Conservation (phyloP, 192 early-diverging fungal genomes). For the Coemansia sp. region DNA sequence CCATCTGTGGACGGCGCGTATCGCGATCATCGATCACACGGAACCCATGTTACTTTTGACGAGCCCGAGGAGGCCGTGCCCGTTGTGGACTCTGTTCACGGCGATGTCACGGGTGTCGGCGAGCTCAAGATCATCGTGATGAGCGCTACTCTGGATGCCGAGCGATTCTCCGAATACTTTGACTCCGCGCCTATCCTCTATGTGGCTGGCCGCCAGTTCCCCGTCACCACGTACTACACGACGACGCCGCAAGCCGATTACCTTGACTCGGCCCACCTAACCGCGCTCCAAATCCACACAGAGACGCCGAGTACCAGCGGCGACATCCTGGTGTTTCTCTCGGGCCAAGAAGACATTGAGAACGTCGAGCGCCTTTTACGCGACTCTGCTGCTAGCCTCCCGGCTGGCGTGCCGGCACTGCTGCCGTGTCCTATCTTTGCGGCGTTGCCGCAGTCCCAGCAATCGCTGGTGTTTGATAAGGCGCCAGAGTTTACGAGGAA, state of each 20-base stretch:
- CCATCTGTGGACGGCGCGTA: background rate
- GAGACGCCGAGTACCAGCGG: constrained; percentile 70
- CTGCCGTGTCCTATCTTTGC: constrained; percentile 91
- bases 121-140: constrained; percentile 92
- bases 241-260: constrained; percentile 84
- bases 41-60: constrained; percentile 31
- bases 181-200: constrained; percentile 78
- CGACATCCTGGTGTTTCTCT: constrained; percentile 92
- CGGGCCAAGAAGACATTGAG: constrained; percentile 92
- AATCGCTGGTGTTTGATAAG: constrained; percentile 85
- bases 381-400: constrained; percentile 31
- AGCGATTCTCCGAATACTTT: constrained; percentile 89
- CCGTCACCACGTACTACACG: constrained; percentile 80
- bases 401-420: constrained; percentile 53
- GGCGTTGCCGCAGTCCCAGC: constrained; percentile 82
- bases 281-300: constrained; percentile 86
- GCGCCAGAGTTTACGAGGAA: constrained; percentile 85
- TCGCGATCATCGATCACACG: constrained; percentile 23
- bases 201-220: constrained; percentile 88
- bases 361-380: constrained; percentile 78
- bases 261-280: constrained; percentile 82
- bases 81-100: constrained; percentile 13
- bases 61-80: background rate
- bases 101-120: constrained; percentile 34
- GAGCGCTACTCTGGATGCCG: constrained; percentile 94